phyloP scores from a whole-genome alignment of 441 rosid genomes.

The Syzygium malaccense region DNA sequence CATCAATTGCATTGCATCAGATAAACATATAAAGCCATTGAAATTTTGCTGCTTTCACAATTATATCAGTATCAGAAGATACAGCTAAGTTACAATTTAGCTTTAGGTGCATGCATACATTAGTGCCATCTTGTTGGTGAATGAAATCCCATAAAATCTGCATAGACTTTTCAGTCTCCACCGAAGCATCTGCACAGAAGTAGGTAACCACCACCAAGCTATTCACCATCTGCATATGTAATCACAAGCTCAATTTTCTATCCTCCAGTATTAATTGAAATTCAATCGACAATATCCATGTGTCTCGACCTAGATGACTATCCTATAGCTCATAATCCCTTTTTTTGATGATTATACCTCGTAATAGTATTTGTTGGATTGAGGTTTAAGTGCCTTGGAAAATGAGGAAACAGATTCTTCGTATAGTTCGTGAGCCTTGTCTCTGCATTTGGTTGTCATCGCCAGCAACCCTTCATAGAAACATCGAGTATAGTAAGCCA shows the following conservation, averaged over 20 bases:
- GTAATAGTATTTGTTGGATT: background rate
- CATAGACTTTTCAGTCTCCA: conserved; percentile 6
- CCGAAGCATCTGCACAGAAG: background rate
- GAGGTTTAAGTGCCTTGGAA: background rate
- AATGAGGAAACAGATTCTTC: conserved; percentile 1
- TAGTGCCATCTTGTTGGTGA: background rate
- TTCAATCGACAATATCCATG: background rate
- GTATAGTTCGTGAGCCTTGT: background rate
- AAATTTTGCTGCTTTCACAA: background rate
- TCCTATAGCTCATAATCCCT: background rate
- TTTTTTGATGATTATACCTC: background rate
- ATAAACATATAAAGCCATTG: background rate
- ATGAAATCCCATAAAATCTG: conserved; percentile 8
- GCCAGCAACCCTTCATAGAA: conserved; percentile 1
- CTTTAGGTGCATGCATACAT: background rate
- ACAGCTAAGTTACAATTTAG: background rate
- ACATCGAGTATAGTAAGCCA: background rate
- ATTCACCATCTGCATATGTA: background rate
- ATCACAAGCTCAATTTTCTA: background rate
- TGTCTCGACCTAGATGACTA: background rate
- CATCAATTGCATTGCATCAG: background rate
- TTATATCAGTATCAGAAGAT: background rate
- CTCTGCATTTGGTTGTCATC: conserved; percentile 1
- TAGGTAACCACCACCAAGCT: conserved; percentile 3
- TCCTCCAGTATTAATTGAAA: background rate